A percentile compares a stretch with the other conserved stretches of the same genome.
Conservation (phyloP, 148 eudicot species). For the Chenopodium suecicum region DNA sequence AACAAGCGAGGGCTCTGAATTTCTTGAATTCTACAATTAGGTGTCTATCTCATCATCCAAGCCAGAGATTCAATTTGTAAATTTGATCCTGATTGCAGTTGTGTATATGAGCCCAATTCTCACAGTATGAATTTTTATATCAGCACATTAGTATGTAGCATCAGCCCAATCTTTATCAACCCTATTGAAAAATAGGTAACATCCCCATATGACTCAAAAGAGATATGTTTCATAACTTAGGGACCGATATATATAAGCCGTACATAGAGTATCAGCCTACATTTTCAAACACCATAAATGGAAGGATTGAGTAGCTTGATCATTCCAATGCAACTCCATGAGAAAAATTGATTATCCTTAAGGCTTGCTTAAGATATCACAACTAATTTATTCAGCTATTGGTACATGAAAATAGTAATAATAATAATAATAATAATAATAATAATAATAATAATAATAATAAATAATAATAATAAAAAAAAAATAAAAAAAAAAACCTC, state of each 20-base stretch:
- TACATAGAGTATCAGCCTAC: too few species aligned
- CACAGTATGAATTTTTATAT: not conserved
- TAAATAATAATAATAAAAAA: too few species aligned
- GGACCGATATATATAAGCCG: too few species aligned
- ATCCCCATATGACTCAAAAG: not conserved
- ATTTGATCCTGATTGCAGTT: not conserved
- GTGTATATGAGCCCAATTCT: not conserved
- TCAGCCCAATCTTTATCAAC: not conserved
- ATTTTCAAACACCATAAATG: not conserved
- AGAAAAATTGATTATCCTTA: not conserved
- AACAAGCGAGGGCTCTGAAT: too few species aligned
- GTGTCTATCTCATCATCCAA: not conserved
- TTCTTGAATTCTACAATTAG: not conserved
- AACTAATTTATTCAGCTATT: not conserved
- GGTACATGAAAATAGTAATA: not conserved
- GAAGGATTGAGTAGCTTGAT: not conserved
- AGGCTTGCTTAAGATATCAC: not conserved
- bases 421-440: not conserved
- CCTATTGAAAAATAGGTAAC: not conserved
- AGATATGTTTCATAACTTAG: not conserved
- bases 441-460: too few species aligned
- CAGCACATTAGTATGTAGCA: not conserved
- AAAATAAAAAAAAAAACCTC: too few species aligned
- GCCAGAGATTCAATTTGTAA: too few species aligned
- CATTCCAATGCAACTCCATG: not conserved